Base-by-base conservation (phyloP, 2,329 filamentous ascomycete species). In the Aspergillus neoniger region DNA sequence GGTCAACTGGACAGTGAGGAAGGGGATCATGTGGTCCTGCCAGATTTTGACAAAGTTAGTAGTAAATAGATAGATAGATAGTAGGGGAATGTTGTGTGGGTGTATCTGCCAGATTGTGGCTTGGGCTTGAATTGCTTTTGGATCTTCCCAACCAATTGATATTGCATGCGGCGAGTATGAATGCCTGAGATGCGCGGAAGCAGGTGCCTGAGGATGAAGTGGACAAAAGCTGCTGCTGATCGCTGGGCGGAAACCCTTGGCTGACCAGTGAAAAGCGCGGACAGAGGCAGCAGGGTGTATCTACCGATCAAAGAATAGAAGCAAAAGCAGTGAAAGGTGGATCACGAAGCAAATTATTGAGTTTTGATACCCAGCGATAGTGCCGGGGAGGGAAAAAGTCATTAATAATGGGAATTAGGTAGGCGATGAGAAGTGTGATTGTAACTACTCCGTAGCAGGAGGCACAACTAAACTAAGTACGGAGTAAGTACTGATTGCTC, bases 371-470 rank as follows among this genome's bases (percentile, higher is more conserved):
- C 53, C 23, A 23, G 53, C 39, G 53, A 50, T 50, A 50, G 25
- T 17, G 50, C 38, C 39, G 43, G 30, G 1, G 41, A 12, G 15
- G 10, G 17, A 49, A 39, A 41, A 58, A 44, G 12, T 4, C 38
- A 58, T 63, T 55, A 63, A 63, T 63, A 63, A 61, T 61, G 43
- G 51, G 28, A 58, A 57, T 50, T 49, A 25, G 12, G 21, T n/a
- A 23, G 19, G 12, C 41, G 41, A 44, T 44, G 51, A 19, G 21
- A 30, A 47, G 30, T 56, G 41, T 56, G 54, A 30, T 47, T 32
- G 54, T 55, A 50, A 30, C 23, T 50, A 50, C 47, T 50, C 47
- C 15, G 47, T 50, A 50, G 47, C 25, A 32, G 47, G 47, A 50
- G 47, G 47, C 47, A 50, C 47, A 32, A n/a, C 5, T 25, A 30